These are phyloP conservation scores for Casaregolazyma suthepensis DNA, from an alignment of 1,139 yeast species.

Conservation along the genomic window DNA sequence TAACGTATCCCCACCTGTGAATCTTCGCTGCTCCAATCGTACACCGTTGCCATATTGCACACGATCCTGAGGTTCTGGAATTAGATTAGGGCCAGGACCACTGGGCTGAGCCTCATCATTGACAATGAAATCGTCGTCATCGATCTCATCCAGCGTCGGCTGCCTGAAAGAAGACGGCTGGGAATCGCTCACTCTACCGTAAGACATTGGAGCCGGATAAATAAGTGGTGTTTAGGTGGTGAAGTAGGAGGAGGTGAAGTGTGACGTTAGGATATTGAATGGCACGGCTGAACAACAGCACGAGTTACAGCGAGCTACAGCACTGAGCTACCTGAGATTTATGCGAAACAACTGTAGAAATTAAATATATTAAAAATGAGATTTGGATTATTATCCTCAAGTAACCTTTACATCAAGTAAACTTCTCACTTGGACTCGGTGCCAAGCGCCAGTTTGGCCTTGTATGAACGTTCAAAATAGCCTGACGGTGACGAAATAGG, in stretches of 20 bases:
- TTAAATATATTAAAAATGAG: not conserved
- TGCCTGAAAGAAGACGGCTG: not conserved
- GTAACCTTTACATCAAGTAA: too few relatives aligned
- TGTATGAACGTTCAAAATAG: slow-evolving; percentile 59
- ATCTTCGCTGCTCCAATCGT: slow-evolving; percentile 62
- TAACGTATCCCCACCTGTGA: slow-evolving; percentile 75
- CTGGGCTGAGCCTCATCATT: slow-evolving; percentile 20
- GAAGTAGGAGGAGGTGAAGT: not conserved
- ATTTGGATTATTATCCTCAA: not conserved
- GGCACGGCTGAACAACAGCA: not conserved
- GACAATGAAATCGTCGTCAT: slow-evolving; percentile 21
- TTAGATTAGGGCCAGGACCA: slow-evolving; percentile 4
- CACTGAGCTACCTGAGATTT: too few relatives aligned
- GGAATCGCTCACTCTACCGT: not conserved
- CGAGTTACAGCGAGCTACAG: too few relatives aligned
- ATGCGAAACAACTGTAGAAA: not conserved
- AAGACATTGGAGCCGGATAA: not conserved
- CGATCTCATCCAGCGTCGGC: slow-evolving; percentile 7
- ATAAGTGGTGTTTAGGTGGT: not conserved
- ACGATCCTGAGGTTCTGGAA: slow-evolving; percentile 6
- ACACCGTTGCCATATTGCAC: slow-evolving; percentile 36
- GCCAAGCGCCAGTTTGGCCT: not conserved
- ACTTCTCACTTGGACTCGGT: not conserved
- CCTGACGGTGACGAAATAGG: slow-evolving; percentile 80
- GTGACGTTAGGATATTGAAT: not conserved